A percentile compares a stretch with the other conserved stretches of the same genome.
Evolutionary conservation across 495 filamentous ascomycete genomes (phyloP).

Genomic region (Aspergillus panamensis): DNA sequence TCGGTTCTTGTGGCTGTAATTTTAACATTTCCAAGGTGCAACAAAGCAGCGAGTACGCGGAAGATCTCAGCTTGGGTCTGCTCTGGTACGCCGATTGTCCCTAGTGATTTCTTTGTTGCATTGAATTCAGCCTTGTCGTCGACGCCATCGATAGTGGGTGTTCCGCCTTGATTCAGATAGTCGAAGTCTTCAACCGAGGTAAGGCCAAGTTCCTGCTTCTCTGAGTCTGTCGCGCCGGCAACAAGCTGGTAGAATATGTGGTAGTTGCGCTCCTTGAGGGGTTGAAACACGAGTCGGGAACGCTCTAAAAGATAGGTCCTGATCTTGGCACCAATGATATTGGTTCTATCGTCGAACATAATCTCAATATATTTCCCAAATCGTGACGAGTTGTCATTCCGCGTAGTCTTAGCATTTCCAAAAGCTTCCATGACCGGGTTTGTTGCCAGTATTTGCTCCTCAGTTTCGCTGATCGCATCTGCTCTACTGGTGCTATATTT

Average conservation of each 20-base stretch:
- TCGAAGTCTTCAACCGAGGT: slow-evolving; percentile 84
- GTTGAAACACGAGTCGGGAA: slow-evolving; percentile 96
- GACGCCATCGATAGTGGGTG: slow-evolving; percentile 88
- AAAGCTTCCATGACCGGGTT: slow-evolving; percentile 99
- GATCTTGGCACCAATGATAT: slow-evolving; percentile 97
- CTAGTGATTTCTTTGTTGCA: slow-evolving; percentile 78
- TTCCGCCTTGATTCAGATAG: slow-evolving; percentile 93
- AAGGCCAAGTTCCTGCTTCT: slow-evolving; percentile 73
- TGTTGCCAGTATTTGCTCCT: slow-evolving; percentile 95
- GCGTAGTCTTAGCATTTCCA: slow-evolving; percentile 97
- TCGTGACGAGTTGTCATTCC: slow-evolving; percentile 98
- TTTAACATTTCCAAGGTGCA: slow-evolving; percentile 95
- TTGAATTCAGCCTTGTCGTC: slow-evolving; percentile 92
- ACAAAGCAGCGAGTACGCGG: slow-evolving; percentile 81
- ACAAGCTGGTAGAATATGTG: slow-evolving; percentile 99
- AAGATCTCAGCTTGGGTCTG: slow-evolving; percentile 80
- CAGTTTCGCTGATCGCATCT: slow-evolving; percentile 95
- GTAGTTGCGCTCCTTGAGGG: slow-evolving; percentile 95
- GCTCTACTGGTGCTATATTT: slow-evolving; percentile 71
- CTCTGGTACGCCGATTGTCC: slow-evolving; percentile 79
- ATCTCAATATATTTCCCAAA: slow-evolving; percentile 99
- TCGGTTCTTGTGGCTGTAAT: slow-evolving; percentile 88
- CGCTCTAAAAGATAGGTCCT: slow-evolving; percentile 93
- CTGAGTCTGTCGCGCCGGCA: slow-evolving; percentile 83
- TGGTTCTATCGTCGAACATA: slow-evolving; percentile 92